Percentiles rank a stretch among this genome's conserved stretches.
These are phyloP conservation scores for Boletus hoseneyae DNA, from an alignment of 1,284 basidiomycete species.

Conservation along the genomic window DNA sequence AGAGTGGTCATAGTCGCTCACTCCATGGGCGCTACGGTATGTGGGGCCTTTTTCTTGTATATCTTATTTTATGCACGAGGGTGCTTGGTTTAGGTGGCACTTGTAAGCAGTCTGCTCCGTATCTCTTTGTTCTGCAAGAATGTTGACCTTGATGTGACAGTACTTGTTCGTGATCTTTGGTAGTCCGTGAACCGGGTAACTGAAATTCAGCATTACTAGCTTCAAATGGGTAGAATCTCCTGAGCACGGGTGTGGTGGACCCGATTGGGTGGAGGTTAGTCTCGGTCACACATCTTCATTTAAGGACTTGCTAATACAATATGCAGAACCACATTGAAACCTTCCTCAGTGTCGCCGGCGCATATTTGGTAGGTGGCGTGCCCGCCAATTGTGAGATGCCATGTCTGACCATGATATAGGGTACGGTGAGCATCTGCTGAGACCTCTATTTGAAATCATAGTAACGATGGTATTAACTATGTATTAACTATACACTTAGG, in stretches of 20 bases:
- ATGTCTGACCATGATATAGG: conserved; percentile 38
- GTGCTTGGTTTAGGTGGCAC: conserved; percentile 38
- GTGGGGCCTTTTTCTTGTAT: conserved; percentile 23
- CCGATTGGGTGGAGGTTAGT: conserved; percentile 85
- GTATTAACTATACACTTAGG: conserved; percentile 37
- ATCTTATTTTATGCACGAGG: neutral
- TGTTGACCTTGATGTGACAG: conserved; percentile 34
- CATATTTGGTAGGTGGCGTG: conserved; percentile 63
- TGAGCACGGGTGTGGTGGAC: conserved; percentile 80
- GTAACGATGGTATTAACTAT: neutral
- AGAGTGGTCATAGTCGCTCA: conserved; percentile 90
- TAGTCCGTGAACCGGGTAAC: neutral
- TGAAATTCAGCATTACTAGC: conserved; percentile 38
- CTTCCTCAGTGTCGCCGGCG: conserved; percentile 83
- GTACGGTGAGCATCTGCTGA: conserved; percentile 54
- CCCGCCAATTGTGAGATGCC: neutral
- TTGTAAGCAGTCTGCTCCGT: conserved; percentile 39
- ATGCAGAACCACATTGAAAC: conserved; percentile 70
- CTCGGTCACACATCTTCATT: neutral
- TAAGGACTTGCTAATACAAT: neutral
- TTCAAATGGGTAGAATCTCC: conserved; percentile 97
- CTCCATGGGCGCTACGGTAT: conserved; percentile 82
- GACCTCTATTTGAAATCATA: neutral
- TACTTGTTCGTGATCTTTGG: conserved; percentile 54
- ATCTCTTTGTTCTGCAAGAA: neutral